Evolutionary conservation across 2,329 filamentous ascomycete species (phyloP), one percentile per base, ranked within the genome.

Genomic region (Lachnellula willkommii): DNA sequence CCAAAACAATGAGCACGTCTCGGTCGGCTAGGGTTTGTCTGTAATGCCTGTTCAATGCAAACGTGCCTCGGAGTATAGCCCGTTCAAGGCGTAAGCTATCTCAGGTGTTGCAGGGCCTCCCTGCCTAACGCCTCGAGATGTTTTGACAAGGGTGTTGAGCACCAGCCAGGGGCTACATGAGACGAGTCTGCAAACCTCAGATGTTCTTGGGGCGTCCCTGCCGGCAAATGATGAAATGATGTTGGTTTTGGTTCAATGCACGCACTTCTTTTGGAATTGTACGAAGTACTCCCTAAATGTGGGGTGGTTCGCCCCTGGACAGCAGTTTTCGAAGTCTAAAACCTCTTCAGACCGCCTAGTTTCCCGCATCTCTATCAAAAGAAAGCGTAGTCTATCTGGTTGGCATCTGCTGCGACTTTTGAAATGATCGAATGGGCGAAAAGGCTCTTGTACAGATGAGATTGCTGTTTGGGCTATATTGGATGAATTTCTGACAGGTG

Each of bases 141-240:
- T 66, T 68, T 66, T 59, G 60, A 57, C 65, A 53, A 61, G 65
- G 65, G 55, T 66, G 56, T 54, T 65, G 63, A 66, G 65, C 62
- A 53, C 58, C 56, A 62, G 61, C 62, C 55, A 62, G 60, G 62
- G 60, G 52, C 37, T 35, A 67, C 57, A 63, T 67, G 65, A 68
- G 65, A 68, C 66, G 66, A 68, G 63, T 54, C 58, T 53, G 55
- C 50, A 59, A 55, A 54, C 22, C 46, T 49, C 36, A 40, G 28
- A 46, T 36, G 20, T 50, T 51, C 37, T 32, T 55, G 43, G 28
- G 52, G 54, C 55, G 54, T 55, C 42, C 43, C 54, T 43, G 54
- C 57, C 57, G 57, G 63, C 57, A 64, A 61, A 60, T 64, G 53
- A 9, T 53, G 22, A 36, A 26, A 47, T 42, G 32, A 48, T 48